These are phyloP conservation scores for Megacollybia marginata DNA, from an alignment of 768 basidiomycete species.

Conservation along the genomic window DNA sequence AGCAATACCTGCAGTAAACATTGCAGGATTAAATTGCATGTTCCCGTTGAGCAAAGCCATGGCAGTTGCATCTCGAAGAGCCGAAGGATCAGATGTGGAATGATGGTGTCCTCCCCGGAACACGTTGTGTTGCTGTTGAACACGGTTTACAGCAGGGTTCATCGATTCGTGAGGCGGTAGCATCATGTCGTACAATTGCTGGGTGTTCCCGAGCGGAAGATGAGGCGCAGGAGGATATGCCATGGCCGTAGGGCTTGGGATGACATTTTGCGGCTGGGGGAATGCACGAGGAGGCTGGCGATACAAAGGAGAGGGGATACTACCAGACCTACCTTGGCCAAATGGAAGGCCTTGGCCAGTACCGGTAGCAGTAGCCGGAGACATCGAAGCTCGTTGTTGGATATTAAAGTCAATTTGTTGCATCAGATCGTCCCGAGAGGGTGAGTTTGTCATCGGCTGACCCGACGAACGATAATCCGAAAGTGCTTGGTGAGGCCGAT, in stretches of 20 bases:
- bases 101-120: constrained; percentile 76
- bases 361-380: constrained; percentile 30
- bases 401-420: constrained; percentile 46
- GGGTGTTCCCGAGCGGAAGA: constrained; percentile 64
- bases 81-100: constrained; percentile 76
- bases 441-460: constrained; percentile 14
- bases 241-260: constrained; percentile 47
- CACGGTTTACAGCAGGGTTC: constrained; percentile 61
- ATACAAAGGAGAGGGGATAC: constrained; percentile 40
- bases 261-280: constrained; percentile 46
- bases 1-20: constrained; percentile 47
- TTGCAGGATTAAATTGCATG: constrained; percentile 50
- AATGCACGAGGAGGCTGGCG: constrained; percentile 55
- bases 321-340: constrained; percentile 45
- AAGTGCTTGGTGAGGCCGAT: constrained; percentile 44
- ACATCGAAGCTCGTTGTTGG: constrained; percentile 50
- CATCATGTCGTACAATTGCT: constrained; percentile 81
- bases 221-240: constrained; percentile 44
- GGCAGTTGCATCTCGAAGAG: constrained; percentile 64
- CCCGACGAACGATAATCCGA: constrained; percentile 41
- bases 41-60: constrained; percentile 53
- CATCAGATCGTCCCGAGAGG: constrained; percentile 34
- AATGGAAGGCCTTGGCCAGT: constrained; percentile 21
- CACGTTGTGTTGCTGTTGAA: constrained; percentile 72
- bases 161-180: constrained; percentile 48